Evolutionary conservation across 129 eudicot species (phyloP), one percentile per base, ranked within the genome.

Genomic region (Lactuca sativa): DNA sequence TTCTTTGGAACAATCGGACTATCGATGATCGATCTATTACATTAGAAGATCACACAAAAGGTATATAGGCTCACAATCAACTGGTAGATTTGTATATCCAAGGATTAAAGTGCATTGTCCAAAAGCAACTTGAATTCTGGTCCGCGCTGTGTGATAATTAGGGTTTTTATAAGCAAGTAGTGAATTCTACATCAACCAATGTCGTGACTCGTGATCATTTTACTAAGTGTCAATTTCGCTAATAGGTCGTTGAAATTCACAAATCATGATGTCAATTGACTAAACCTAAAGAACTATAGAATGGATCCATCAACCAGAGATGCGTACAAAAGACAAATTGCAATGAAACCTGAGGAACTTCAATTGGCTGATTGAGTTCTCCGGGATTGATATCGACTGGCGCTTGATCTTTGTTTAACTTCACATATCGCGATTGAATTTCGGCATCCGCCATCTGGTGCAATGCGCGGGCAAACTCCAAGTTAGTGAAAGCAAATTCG

Each of bases 281-380:
- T 15, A 12, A 37, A 61, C 12, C 30, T 37, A 3, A 37, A 61
- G 6, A 10, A 12, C 48, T 34, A 36, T 15, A 36, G 14, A 33
- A 60, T 34, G 34, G 14, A 62, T 37, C 25, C 66, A 37, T 62
- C 51, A 37, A 62, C 32, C 11, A n/a, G 52, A 47, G 9, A 38
- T 62, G 49, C 32, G 52, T 38, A 32, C 2, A 41, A 13, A 30
- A 30, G 5, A 57, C 12, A 9, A n/a, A 44, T 7, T 58, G 75
- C 3, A 32, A 60, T 33, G 8, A 33, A 30, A 91, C 97, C 92
- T 90, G 97, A 76, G 95, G 95, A 61, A 84, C 90, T 71, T 86
- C 85, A 40, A 91, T 84, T 9, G 97, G 93, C 67, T 85, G 97
- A 80, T 88, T 91, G 38, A 91, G 97, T 79, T 91, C 97, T 18